Conservation (phyloP, 768 basidiomycete species). For the Leucosporidium creatinivorum region DNA sequence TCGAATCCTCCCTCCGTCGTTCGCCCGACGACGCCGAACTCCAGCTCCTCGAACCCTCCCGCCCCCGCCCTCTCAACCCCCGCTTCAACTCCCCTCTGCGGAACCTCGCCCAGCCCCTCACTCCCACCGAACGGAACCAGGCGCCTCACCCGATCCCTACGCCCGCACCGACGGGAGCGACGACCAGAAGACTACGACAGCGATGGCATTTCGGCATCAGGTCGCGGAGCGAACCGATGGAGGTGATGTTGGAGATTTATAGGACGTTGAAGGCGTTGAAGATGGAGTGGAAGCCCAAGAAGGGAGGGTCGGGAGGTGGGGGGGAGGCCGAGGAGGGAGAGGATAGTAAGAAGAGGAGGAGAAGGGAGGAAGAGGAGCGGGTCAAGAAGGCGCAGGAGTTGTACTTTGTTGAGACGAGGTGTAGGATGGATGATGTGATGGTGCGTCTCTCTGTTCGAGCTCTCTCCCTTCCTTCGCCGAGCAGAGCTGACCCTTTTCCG, state of each 20-base stretch:
- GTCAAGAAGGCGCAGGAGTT: conserved; percentile 50
- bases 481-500: conserved; percentile 1
- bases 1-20: conserved; percentile 22
- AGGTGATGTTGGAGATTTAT: conserved; percentile 99
- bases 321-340: conserved; percentile 39
- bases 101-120: conserved; percentile 29
- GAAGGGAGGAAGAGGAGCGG: conserved; percentile 40
- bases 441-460: conserved; percentile 45
- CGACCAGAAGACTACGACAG: conserved; percentile 64
- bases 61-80: conserved; percentile 8
- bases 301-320: conserved; percentile 47
- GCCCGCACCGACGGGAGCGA: conserved; percentile 44
- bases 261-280: conserved; percentile 77
- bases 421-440: conserved; percentile 81
- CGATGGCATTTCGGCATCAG: conserved; percentile 99
- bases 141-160: conserved; percentile 23
- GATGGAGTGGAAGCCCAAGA: conserved; percentile 98
- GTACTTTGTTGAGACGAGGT: conserved; percentile 90
- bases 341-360: conserved; percentile 38
- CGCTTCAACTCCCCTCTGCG: conserved; percentile 30
- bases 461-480: not conserved
- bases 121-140: conserved; percentile 15
- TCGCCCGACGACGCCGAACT: conserved; percentile 16
- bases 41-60: conserved; percentile 6
- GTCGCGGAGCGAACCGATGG: conserved; percentile 76